Percentiles rank a stretch among this genome's conserved stretches.
Conservation (phyloP, 2,329 filamentous ascomycete species). For the Ophiostoma piceae region DNA sequence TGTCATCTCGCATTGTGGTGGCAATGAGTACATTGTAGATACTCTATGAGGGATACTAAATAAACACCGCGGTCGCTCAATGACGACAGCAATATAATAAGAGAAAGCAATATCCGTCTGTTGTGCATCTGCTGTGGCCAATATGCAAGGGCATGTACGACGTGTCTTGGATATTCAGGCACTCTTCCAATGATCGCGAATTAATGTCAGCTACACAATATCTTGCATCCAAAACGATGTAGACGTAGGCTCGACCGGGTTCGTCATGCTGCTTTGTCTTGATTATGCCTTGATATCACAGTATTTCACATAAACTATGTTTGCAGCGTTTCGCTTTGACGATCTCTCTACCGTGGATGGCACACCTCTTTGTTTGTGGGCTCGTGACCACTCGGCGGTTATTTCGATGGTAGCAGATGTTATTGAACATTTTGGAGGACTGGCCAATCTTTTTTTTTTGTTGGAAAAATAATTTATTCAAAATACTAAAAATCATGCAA, state of each 20-base stretch:
- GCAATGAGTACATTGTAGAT: not conserved
- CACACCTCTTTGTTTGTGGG: not conserved
- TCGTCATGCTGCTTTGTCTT: not conserved
- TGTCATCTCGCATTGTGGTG: constrained; percentile 3
- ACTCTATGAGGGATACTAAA: not conserved
- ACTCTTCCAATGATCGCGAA: not conserved
- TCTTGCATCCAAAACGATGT: not conserved
- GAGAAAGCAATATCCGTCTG: not conserved
- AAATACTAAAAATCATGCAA: not conserved
- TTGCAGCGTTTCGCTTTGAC: not conserved
- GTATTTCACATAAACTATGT: constrained; percentile 1
- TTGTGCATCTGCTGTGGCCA: constrained; percentile 6
- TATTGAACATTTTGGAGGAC: too few relatives aligned
- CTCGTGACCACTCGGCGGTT: constrained; percentile 2
- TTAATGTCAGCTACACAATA: not conserved
- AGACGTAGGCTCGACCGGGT: constrained; percentile 1
- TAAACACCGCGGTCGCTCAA: not conserved
- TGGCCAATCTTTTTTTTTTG: too few relatives aligned
- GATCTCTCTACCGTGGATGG: constrained; percentile 3
- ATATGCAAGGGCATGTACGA: constrained; percentile 3
- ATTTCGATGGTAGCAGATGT: too few relatives aligned
- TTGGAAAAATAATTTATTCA: not conserved
- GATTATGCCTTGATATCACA: not conserved
- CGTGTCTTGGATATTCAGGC: not conserved
- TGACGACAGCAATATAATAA: constrained; percentile 7